Evolutionary conservation across 768 basidiomycete species (phyloP).

Genomic region (Trametes cinnabarina): DNA sequence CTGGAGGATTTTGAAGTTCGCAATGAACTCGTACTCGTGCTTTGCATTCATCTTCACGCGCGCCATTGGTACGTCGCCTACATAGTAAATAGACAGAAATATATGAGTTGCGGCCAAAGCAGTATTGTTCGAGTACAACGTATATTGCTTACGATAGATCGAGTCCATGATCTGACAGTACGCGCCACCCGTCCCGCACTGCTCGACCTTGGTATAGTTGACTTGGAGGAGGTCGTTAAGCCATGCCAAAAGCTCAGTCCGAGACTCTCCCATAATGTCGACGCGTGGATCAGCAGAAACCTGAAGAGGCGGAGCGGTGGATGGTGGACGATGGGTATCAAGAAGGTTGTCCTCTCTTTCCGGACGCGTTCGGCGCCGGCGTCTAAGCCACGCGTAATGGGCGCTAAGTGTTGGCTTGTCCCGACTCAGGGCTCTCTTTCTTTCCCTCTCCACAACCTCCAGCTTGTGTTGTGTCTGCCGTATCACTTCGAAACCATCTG

Average conservation of each 20-base stretch:
- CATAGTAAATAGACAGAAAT: background rate
- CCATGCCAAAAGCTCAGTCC: slow-evolving; percentile 89
- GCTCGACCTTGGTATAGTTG: slow-evolving; percentile 90
- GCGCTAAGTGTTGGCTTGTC: background rate
- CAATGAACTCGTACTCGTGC: slow-evolving; percentile 93
- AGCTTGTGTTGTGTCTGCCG: background rate
- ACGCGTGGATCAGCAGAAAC: slow-evolving; percentile 15
- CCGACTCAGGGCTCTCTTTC: background rate
- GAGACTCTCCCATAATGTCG: slow-evolving; percentile 60
- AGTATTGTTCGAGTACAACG: background rate
- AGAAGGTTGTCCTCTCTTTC: slow-evolving; percentile 4
- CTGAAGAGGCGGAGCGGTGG: slow-evolving; percentile 14
- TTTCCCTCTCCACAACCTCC: background rate
- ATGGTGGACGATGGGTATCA: slow-evolving; percentile 26
- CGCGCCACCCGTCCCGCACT: slow-evolving; percentile 86
- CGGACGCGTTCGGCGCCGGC: slow-evolving; percentile 11
- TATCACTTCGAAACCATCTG: background rate
- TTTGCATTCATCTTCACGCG: slow-evolving; percentile 96
- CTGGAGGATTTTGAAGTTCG: slow-evolving; percentile 95
- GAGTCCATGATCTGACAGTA: slow-evolving; percentile 97
- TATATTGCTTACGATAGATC: slow-evolving; percentile 67
- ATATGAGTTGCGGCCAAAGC: slow-evolving; percentile 13
- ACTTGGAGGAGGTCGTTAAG: slow-evolving; percentile 90
- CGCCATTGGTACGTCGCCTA: slow-evolving; percentile 87
- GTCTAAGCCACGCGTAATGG: background rate